Evolutionary conservation across 2,329 filamentous ascomycete species (phyloP).

Genomic region (Aspergillus tanneri): DNA sequence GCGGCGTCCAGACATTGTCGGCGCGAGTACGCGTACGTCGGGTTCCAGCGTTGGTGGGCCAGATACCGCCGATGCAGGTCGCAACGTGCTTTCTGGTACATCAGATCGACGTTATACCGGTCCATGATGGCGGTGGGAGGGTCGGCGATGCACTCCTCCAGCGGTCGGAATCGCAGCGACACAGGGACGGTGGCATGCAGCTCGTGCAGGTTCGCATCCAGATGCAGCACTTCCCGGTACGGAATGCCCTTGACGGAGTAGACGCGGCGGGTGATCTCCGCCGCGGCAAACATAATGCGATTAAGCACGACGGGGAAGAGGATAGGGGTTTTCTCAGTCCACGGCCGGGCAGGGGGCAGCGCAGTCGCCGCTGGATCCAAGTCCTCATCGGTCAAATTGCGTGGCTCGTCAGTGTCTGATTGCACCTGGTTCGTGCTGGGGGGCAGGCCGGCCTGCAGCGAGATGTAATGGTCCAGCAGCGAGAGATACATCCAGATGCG

Average conservation of each 20-base stretch:
- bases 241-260: conserved; percentile 1
- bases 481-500: conserved; percentile 38
- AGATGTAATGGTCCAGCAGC: conserved; percentile 59
- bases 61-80: conserved; percentile 54
- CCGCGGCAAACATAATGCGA: conserved; percentile 29
- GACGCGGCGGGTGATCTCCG: conserved; percentile 26
- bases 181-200: conserved; percentile 9
- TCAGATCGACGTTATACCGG: conserved; percentile 51
- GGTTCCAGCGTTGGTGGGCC: conserved; percentile 31
- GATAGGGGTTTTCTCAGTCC: conserved; percentile 51
- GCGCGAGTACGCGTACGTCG: conserved; percentile 40
- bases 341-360: conserved; percentile 54
- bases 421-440: conserved; percentile 57
- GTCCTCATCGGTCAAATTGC: conserved; percentile 60
- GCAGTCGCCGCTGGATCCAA: conserved; percentile 50
- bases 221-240: conserved; percentile 21
- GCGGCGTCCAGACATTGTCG: conserved; percentile 48
- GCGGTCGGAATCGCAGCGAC: conserved; percentile 11
- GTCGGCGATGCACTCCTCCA: conserved; percentile 1
- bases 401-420: conserved; percentile 56
- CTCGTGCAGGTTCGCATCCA: conserved; percentile 29
- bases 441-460: conserved; percentile 63
- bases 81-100: conserved; percentile 50
- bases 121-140: conserved; percentile 48
- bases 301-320: conserved; percentile 34